phyloP scores from a whole-genome alignment of 805 yeast species.

The Blastobotrys parvus region DNA sequence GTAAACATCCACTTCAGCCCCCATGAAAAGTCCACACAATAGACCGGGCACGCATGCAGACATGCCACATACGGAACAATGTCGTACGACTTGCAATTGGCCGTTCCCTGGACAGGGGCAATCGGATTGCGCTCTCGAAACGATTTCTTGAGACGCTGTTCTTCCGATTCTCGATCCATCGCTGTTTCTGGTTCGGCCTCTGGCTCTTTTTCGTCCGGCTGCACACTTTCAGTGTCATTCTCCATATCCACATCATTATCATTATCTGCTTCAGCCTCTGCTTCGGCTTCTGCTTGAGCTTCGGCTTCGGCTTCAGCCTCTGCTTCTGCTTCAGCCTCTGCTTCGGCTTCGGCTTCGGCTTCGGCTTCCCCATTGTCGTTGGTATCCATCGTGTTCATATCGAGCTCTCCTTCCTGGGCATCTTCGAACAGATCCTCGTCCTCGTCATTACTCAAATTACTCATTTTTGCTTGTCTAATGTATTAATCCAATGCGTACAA shows the following conservation, averaged over 20 bases:
- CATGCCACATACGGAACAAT: constrained; percentile 82
- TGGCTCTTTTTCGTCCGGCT: constrained; percentile 16
- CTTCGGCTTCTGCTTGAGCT: constrained; percentile 23
- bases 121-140: constrained; percentile 15
- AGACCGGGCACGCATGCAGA: constrained; percentile 71
- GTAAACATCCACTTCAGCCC: constrained; percentile 84
- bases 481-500: constrained; percentile 30
- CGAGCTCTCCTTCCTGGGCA: constrained; percentile 25
- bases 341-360: constrained; percentile 13
- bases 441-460: constrained; percentile 16
- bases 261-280: constrained; percentile 19
- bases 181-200: constrained; percentile 6
- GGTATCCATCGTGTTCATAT: constrained; percentile 15
- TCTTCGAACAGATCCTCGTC: constrained; percentile 27
- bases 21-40: constrained; percentile 64
- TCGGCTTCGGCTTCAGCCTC: constrained; percentile 22
- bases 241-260: constrained; percentile 25
- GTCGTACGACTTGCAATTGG: constrained; percentile 49
- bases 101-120: constrained; percentile 36
- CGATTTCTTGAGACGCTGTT: too few relatives aligned
- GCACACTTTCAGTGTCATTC: constrained; percentile 22
- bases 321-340: constrained; percentile 20
- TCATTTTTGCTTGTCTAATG: neutral
- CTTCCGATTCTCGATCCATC: constrained; percentile 18
- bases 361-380: constrained; percentile 13